phyloP scores from a whole-genome alignment of 768 basidiomycete genomes.

The Mycena indigotica region DNA sequence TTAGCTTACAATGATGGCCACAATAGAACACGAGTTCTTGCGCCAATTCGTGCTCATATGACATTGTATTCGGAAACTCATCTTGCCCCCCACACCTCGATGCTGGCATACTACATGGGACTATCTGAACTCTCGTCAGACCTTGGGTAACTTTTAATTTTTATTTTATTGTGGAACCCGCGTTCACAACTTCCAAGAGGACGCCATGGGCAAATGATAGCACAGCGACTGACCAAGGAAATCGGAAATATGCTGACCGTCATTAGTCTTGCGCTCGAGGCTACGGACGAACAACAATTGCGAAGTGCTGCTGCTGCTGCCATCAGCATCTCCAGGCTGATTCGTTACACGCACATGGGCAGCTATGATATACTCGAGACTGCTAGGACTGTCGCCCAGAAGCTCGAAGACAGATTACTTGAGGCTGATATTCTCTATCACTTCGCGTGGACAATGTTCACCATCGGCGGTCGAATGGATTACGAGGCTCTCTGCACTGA shows the following conservation, averaged over 20 bases:
- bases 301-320: constrained; percentile 19
- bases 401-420: constrained; percentile 12
- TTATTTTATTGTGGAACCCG: background rate
- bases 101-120: constrained; percentile 24
- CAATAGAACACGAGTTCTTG: constrained; percentile 23
- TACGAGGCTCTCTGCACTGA: constrained; percentile 19
- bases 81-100: constrained; percentile 8
- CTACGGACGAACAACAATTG: constrained; percentile 16
- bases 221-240: constrained; percentile 19
- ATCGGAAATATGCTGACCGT: constrained; percentile 22
- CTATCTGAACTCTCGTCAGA: constrained; percentile 19
- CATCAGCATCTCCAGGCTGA: constrained; percentile 23
- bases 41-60: constrained; percentile 26
- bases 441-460: constrained; percentile 12
- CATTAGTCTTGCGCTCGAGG: constrained; percentile 17
- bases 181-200: constrained; percentile 6
- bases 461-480: constrained; percentile 2
- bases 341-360: constrained; percentile 22
- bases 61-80: constrained; percentile 18
- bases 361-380: constrained; percentile 16
- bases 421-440: constrained; percentile 21
- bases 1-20: constrained; percentile 21
- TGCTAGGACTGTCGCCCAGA: constrained; percentile 11
- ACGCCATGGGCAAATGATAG: constrained; percentile 20
- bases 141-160: constrained; percentile 11